Evolutionary conservation across 2,329 filamentous ascomycete genomes (phyloP).

Genomic region (Celoporthe dispersa): DNA sequence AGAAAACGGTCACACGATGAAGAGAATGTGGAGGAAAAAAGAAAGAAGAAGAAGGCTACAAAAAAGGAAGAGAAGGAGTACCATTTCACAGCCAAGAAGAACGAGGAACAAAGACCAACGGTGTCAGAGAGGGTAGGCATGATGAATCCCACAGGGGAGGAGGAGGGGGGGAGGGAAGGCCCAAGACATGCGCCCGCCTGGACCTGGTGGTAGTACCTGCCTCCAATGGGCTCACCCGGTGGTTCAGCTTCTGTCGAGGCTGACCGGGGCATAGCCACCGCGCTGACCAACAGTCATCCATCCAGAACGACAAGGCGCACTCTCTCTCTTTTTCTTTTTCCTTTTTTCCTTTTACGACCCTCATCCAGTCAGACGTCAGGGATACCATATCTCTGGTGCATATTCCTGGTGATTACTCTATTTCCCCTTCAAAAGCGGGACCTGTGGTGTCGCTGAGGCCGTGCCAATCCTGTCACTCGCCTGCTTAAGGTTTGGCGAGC

Average conservation of each 20-base stretch:
- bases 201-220: too few relatives aligned
- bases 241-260: slow-evolving; percentile 11
- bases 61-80: not conserved
- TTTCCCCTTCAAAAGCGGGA: too few relatives aligned
- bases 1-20: not conserved
- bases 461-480: not conserved
- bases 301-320: not conserved
- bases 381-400: too few relatives aligned
- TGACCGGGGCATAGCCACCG: not conserved
- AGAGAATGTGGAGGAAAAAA: not conserved
- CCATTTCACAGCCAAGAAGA: not conserved
- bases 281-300: not conserved
- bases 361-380: not conserved
- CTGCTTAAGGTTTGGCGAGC: not conserved
- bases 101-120: not conserved
- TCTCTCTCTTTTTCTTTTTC: too few relatives aligned
- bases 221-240: not conserved
- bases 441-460: not conserved
- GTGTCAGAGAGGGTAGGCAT: slow-evolving; percentile 10
- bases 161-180: too few relatives aligned
- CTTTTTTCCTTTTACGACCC: too few relatives aligned
- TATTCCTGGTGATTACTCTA: too few relatives aligned
- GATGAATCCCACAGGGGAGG: not conserved
- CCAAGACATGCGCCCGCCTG: not conserved
- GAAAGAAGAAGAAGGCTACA: too few relatives aligned